Conservation (phyloP, 2,329 filamentous ascomycete genomes). For the Clonostachys rhizophaga region DNA sequence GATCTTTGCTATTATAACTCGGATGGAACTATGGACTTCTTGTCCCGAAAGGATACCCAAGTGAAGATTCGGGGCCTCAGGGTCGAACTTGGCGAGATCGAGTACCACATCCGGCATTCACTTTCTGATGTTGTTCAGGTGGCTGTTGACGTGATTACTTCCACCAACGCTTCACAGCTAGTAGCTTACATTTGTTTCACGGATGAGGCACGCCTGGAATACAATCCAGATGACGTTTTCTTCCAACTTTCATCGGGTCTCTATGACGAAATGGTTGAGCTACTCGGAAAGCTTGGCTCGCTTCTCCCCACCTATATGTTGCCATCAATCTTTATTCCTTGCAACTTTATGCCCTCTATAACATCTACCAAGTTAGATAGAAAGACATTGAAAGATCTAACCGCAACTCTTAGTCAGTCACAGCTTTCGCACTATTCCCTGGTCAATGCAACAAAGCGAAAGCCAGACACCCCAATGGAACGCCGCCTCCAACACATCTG, state of each 20-base stretch:
- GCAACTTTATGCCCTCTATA: constrained; percentile 3
- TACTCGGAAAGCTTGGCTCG: constrained; percentile 1
- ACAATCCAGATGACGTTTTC: constrained; percentile 2
- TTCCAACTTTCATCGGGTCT: neutral
- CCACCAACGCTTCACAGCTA: neutral
- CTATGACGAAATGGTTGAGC: neutral
- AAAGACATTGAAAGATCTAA: neutral
- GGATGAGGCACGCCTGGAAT: neutral
- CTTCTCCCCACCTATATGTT: constrained; percentile 8
- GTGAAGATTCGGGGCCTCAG: constrained; percentile 49
- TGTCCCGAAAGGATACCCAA: constrained; percentile 14
- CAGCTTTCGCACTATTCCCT: constrained; percentile 1
- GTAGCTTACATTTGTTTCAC: neutral
- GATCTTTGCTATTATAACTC: constrained; percentile 1
- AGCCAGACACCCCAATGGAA: constrained; percentile 3
- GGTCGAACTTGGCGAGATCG: constrained; percentile 29
- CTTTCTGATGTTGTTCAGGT: neutral
- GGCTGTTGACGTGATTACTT: constrained; percentile 4
- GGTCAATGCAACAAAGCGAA: neutral
- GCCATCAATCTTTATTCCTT: constrained; percentile 5
- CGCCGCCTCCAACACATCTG: constrained; percentile 6
- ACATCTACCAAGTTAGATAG: constrained; percentile 6
- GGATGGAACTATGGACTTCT: neutral
- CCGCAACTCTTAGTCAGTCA: neutral
- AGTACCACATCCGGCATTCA: constrained; percentile 1